Conservation (phyloP, 2,329 filamentous ascomycete species). For the Sporothrix euskadiensis region DNA sequence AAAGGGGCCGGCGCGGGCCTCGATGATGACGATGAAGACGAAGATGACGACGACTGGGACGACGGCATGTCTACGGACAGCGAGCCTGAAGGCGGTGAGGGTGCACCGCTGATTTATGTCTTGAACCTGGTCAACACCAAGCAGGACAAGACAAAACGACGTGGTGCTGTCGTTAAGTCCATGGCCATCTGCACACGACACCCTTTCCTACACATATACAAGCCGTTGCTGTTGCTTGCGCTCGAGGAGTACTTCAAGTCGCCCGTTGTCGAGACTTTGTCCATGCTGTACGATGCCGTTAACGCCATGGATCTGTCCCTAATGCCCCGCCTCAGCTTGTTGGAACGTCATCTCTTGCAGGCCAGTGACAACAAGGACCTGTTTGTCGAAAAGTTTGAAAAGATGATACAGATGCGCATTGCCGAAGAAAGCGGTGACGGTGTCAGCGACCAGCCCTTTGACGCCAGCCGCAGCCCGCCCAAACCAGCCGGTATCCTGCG, state of each 20-base stretch:
- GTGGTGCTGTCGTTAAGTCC: constrained; percentile 92
- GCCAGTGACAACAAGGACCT: constrained; percentile 92
- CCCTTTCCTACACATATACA: constrained; percentile 98
- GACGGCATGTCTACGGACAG: constrained; percentile 58
- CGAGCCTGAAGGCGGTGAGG: constrained; percentile 72
- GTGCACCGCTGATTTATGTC: constrained; percentile 92
- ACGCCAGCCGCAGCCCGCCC: constrained; percentile 52
- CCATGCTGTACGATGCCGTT: constrained; percentile 85
- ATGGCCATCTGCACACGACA: constrained; percentile 99
- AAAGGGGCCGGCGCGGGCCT: constrained; percentile 41
- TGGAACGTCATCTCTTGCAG: constrained; percentile 84
- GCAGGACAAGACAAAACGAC: constrained; percentile 87
- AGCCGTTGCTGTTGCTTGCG: constrained; percentile 87
- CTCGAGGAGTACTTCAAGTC: constrained; percentile 96
- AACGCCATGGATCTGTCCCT: constrained; percentile 96
- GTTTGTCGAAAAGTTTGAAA: constrained; percentile 94
- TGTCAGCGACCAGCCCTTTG: constrained; percentile 46
- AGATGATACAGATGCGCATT: constrained; percentile 63
- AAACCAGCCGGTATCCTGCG: constrained; percentile 55
- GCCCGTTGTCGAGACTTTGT: constrained; percentile 82
- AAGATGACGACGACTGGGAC: constrained; percentile 51
- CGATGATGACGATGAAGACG: constrained; percentile 45
- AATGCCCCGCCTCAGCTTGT: constrained; percentile 78
- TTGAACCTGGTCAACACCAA: constrained; percentile 98
- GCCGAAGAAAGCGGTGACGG: constrained; percentile 56